A percentile compares a stretch with the other conserved stretches of the same genome.
phyloP scores from a whole-genome alignment of 1,139 yeast species.

The Yamadazyma aaseri region DNA sequence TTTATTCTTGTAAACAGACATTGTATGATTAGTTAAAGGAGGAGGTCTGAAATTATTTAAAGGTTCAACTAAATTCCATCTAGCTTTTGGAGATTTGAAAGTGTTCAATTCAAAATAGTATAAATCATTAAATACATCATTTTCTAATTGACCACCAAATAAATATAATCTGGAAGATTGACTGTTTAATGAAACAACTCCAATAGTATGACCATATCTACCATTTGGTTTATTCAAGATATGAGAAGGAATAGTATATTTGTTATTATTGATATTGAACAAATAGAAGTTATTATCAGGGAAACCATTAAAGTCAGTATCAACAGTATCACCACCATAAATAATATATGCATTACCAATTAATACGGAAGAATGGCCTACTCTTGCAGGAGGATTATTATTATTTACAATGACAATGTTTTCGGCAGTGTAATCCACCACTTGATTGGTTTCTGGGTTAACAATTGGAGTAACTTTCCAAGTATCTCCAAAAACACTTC shows the following conservation, averaged over 20 bases:
- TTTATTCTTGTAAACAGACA: conserved; percentile 76
- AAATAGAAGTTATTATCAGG: conserved; percentile 88
- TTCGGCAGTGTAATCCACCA: conserved; percentile 50
- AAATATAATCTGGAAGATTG: conserved; percentile 74
- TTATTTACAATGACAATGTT: conserved; percentile 55
- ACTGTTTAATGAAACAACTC: conserved; percentile 57
- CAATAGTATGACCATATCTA: conserved; percentile 87
- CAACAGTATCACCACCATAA: conserved; percentile 95
- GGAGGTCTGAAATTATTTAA: conserved; percentile 66
- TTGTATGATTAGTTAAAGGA: conserved; percentile 87
- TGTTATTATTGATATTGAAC: conserved; percentile 83
- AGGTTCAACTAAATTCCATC: conserved; percentile 77
- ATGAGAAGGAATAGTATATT: conserved; percentile 89
- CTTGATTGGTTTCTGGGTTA: conserved; percentile 19
- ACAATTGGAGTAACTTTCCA: conserved; percentile 67
- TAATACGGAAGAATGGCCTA: conserved; percentile 90
- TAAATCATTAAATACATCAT: conserved; percentile 80
- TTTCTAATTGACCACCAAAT: conserved; percentile 96
- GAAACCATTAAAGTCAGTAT: conserved; percentile 73
- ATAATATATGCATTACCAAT: conserved; percentile 95
- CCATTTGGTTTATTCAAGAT: conserved; percentile 84
- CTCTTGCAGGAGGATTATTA: conserved; percentile 88
- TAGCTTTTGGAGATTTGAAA: conserved; percentile 79
- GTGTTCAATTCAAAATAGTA: conserved; percentile 85
- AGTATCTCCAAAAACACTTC: conserved; percentile 90